Percentiles rank a stretch among this genome's conserved stretches.
phyloP scores from a whole-genome alignment of 1,284 basidiomycete genomes.

The Lentinula novae-zelandiae region DNA sequence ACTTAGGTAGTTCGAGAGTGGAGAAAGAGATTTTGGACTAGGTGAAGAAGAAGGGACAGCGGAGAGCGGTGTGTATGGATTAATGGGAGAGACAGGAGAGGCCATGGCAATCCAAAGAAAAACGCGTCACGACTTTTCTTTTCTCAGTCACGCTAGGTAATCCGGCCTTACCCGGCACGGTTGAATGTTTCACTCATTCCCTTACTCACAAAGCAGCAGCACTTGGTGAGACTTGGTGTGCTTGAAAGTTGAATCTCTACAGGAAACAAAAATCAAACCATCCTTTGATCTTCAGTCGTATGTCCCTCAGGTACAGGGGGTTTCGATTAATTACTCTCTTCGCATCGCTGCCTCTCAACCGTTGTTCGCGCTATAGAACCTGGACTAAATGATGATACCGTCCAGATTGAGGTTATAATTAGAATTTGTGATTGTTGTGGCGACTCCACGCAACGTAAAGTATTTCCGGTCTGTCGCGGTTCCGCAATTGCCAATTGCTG shows the following conservation, averaged over 20 bases:
- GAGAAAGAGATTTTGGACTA: constrained; percentile 9
- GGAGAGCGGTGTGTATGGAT: constrained; percentile 22
- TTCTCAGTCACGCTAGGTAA: neutral
- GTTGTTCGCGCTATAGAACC: no score
- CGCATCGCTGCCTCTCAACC: no score
- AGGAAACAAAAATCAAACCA: no score
- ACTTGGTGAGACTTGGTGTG: no score
- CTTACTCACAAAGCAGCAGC: no score
- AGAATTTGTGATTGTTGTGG: neutral
- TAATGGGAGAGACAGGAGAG: constrained; percentile 31
- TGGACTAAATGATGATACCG: no score
- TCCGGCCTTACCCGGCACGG: neutral
- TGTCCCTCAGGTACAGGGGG: no score
- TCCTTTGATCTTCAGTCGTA: neutral
- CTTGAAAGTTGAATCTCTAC: no score
- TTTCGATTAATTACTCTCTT: no score
- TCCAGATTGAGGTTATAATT: neutral
- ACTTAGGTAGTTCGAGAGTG: constrained; percentile 49
- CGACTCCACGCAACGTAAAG: neutral
- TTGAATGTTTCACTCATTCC: neutral
- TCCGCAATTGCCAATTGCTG: neutral
- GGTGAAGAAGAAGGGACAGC: constrained; percentile 17
- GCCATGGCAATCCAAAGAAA: constrained; percentile 33
- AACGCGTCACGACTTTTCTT: constrained; percentile 2
- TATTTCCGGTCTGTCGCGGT: neutral